These are phyloP conservation scores for Aquilaria yunnanensis DNA, from an alignment of 345 rosid genomes.

Conservation along the genomic window DNA sequence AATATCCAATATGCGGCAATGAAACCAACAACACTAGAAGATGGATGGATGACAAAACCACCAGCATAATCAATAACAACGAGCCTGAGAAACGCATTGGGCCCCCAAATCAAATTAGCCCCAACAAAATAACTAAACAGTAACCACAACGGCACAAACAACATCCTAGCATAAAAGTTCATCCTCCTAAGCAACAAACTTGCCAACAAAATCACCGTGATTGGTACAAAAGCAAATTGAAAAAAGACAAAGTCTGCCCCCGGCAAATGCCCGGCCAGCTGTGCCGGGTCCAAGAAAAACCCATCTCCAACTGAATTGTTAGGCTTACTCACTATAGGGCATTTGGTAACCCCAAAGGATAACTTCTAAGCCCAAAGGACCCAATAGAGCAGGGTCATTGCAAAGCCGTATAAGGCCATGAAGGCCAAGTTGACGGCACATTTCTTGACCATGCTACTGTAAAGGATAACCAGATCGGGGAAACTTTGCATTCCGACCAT, in stretches of 20 bases:
- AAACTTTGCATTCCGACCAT: slow-evolving; percentile 55
- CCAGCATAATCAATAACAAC: slow-evolving; percentile 50
- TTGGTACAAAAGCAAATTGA: slow-evolving; percentile 61
- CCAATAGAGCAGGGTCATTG: slow-evolving; percentile 47
- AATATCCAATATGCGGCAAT: slow-evolving; percentile 64
- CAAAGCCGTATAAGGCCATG: slow-evolving; percentile 62
- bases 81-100: slow-evolving; percentile 20
- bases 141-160: slow-evolving; percentile 56
- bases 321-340: slow-evolving; percentile 36
- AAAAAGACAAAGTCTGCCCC: slow-evolving; percentile 40
- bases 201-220: slow-evolving; percentile 46
- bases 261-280: not conserved
- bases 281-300: not conserved
- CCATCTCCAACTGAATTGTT: slow-evolving; percentile 2
- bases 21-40: slow-evolving; percentile 66
- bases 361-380: slow-evolving; percentile 48
- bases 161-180: slow-evolving; percentile 67
- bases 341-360: slow-evolving; percentile 30
- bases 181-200: slow-evolving; percentile 62
- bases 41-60: slow-evolving; percentile 59
- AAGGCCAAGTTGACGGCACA: slow-evolving; percentile 68
- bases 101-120: slow-evolving; percentile 48
- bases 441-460: slow-evolving; percentile 66
- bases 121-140: slow-evolving; percentile 43
- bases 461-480: slow-evolving; percentile 54